phyloP scores from a whole-genome alignment of 1,284 basidiomycete genomes.

The Cryptococcus deneoformans region DNA sequence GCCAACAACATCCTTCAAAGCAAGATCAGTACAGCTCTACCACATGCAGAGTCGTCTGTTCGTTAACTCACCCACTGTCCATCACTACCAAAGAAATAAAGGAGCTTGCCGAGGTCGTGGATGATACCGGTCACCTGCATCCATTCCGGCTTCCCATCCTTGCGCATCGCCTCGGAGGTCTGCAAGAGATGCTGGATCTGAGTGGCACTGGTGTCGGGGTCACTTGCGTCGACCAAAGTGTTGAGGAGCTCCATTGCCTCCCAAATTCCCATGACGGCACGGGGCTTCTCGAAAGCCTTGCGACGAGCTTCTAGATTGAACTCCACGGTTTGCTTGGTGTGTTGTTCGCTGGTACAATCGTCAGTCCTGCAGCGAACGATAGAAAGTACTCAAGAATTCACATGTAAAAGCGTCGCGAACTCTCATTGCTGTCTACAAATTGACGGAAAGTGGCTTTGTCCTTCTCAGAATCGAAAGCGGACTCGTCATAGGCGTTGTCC shows the following conservation, averaged over 20 bases:
- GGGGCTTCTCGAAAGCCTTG: constrained; percentile 26
- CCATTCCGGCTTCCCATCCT: constrained; percentile 73
- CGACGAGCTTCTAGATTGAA: constrained; percentile 70
- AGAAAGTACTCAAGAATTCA: constrained; percentile 13
- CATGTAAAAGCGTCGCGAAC: constrained; percentile 76
- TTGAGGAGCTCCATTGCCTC: constrained; percentile 88
- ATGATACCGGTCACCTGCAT: constrained; percentile 80
- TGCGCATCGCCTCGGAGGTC: constrained; percentile 85
- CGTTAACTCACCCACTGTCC: constrained; percentile 72
- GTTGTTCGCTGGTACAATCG: constrained; percentile 62
- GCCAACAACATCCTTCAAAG: constrained; percentile 67
- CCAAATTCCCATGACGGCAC: constrained; percentile 61
- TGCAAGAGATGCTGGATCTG: constrained; percentile 90
- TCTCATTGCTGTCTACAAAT: constrained; percentile 66
- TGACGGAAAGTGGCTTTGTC: constrained; percentile 62
- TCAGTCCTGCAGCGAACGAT: not conserved
- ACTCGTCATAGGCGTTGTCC: constrained; percentile 58
- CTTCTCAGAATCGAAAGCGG: constrained; percentile 68
- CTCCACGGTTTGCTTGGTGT: constrained; percentile 81
- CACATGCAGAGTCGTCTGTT: no score
- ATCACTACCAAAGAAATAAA: constrained; percentile 68
- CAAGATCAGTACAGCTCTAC: no score
- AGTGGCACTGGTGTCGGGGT: constrained; percentile 55
- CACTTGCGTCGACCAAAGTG: constrained; percentile 82
- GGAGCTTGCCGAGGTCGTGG: constrained; percentile 82